Evolutionary conservation across 2,329 filamentous ascomycete species (phyloP), one percentile per base, ranked within the genome.

Genomic region (Colletotrichum sublineola): DNA sequence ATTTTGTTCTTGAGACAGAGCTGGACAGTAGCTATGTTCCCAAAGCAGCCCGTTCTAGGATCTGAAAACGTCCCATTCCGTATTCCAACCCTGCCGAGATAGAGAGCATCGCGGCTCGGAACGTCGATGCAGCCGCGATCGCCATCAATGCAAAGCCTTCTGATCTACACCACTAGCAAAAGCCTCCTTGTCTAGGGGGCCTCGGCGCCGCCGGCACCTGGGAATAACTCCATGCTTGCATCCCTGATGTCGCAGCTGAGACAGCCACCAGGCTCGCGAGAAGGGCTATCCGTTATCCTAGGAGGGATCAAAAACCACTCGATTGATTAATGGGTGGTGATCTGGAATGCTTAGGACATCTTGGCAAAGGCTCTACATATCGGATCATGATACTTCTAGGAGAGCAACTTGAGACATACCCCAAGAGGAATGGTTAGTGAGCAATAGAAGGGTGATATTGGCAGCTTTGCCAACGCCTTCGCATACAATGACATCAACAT

Each of bases 171-270:
- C 8, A 29, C n/a, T n/a, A 42, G 14, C 0, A 24, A 31, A 53
- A 29, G 42, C 14, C 15, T 33, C 15, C 18, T 33, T 31, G 24
- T 24, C 14, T n/a, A 53, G 36, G 42, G 9, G 29, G n/a, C 7
- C 24, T 63, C 29, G 33, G 33, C 36, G 24, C 15, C 44, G 48
- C 29, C 48, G 48, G 48, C 48, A 53, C 12, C 12, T 52, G 15
- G 3, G 24, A 44, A n/a, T 12, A 36, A 11, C 36, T 20, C 33
- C 38, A 55, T 55, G 48, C 1, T 44, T 55, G 61, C 48, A 33
- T 52, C 24, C 61, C 60, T 29, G 24, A 40, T 63, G 24, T 63
- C 61, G 48, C 31, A 63, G 24, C 50, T 31, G 18, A 44, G 48
- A 50, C 48, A 63, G 48, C 36, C 61, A 55, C 61, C 33, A 40